Evolutionary conservation across 1,139 yeast species (phyloP).

Genomic region (Taiozyma sp.): DNA sequence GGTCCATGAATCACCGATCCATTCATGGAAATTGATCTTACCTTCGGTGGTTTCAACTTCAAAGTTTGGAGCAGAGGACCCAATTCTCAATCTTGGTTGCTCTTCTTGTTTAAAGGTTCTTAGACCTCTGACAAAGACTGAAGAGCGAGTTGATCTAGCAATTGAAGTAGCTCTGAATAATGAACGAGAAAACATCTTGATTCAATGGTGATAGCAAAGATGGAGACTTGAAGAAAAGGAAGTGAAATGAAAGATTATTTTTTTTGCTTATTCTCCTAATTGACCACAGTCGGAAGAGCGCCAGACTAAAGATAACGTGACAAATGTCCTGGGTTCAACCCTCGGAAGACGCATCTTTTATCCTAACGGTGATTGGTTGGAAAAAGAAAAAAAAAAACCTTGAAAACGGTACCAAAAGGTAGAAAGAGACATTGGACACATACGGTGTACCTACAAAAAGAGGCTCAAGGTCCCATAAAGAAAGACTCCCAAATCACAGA

Average conservation of each 20-base stretch:
- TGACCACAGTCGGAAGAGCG: too few species aligned
- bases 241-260: background rate
- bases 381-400: too few species aligned
- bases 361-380: too few species aligned
- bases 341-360: too few species aligned
- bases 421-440: too few species aligned
- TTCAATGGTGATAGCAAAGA: background rate
- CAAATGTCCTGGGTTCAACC: too few species aligned
- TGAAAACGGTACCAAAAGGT: too few species aligned
- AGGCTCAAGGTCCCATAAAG: too few species aligned
- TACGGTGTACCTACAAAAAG: too few species aligned
- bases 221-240: background rate
- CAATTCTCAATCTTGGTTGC: slow-evolving; percentile 64
- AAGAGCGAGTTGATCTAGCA: slow-evolving; percentile 18
- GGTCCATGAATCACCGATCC: slow-evolving; percentile 67
- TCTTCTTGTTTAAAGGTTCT: slow-evolving; percentile 49
- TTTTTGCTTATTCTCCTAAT: background rate
- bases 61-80: slow-evolving; percentile 79
- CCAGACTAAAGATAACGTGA: too few species aligned
- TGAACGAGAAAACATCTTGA: slow-evolving; percentile 25
- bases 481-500: too few species aligned
- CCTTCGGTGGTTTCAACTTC: slow-evolving; percentile 74
- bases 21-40: slow-evolving; percentile 54
- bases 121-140: slow-evolving; percentile 25
- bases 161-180: slow-evolving; percentile 22